phyloP scores from a whole-genome alignment of 2,329 filamentous ascomycete species.

The Falciphora oryzae region DNA sequence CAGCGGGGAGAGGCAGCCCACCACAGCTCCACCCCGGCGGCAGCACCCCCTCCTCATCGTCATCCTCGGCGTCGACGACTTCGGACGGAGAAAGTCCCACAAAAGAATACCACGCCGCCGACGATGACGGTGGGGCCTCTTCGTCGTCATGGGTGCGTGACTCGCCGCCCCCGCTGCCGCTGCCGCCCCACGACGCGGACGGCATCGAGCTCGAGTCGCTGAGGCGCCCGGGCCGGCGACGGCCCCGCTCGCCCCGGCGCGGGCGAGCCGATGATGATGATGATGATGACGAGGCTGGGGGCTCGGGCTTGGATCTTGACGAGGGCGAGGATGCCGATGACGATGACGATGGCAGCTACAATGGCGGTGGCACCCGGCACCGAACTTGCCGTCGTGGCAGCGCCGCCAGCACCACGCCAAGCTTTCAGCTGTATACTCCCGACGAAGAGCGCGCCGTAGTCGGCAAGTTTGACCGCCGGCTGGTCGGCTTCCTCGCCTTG shows the following conservation, averaged over 20 bases:
- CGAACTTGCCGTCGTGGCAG: not conserved
- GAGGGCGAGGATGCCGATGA: conserved; percentile 11
- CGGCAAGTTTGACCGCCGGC: conserved; percentile 66
- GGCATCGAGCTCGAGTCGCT: conserved; percentile 11
- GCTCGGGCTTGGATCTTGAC: not conserved
- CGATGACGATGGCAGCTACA: not conserved
- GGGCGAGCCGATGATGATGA: conserved; percentile 7
- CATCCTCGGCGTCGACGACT: too few relatives aligned
- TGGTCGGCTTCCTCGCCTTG: conserved; percentile 76
- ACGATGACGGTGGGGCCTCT: too few relatives aligned
- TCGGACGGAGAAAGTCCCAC: too few relatives aligned
- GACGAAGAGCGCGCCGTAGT: conserved; percentile 71
- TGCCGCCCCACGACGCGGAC: not conserved
- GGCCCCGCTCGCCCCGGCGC: too few relatives aligned
- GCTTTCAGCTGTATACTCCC: conserved; percentile 38
- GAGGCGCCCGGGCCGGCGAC: conserved; percentile 10
- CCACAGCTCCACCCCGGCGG: not conserved
- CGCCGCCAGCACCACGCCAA: conserved; percentile 11
- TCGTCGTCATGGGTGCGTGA: not conserved
- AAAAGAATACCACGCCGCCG: too few relatives aligned
- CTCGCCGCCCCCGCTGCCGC: not conserved
- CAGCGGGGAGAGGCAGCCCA: too few relatives aligned
- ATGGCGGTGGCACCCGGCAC: not conserved
- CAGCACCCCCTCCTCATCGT: too few relatives aligned
- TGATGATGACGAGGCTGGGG: not conserved